Base-by-base conservation (phyloP, 305 asterid genomes). In the Petunia hybrid region DNA sequence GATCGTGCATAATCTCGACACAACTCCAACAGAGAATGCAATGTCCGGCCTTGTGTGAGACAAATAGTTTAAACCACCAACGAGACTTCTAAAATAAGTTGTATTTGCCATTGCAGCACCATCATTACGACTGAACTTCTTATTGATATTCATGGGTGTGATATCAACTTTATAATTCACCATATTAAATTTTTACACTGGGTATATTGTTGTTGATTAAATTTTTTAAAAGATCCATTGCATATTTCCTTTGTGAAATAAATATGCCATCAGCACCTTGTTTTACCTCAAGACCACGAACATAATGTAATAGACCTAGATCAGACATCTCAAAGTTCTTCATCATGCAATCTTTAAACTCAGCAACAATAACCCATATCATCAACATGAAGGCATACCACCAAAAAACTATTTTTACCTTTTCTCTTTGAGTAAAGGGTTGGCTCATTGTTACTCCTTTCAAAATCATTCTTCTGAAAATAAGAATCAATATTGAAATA, bases 61-160 rank as follows among this genome's bases (percentile, higher is more conserved):
- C 35, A 81, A 39, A 31, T 78, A 81, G 41, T 14, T 78, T 13
- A 81, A 61, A 8, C 80, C 80, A 16, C 75, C 65, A 62, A 84
- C 69, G 2, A 81, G n/a, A 16, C 67, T 61, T 63, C 81, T 48
- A 10, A 48, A 78, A n/a, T 6, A 0, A 4, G 56, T 76, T 1
- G 8, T 38, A 46, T 80, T 6, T n/a, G 16, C 82, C 4, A 43
- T 53, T 14, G 43, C 39, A 4, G 36, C 9, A 4, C 77, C 70
- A 79, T 83, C 69, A 13, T 69, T 31, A 10, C 0, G 39, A 12
- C 36, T 45, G 12, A 84, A 60, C 5, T 76, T 84, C 12, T 82
- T 41, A 45, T 71, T 78, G 1, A 56, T 48, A 40, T 48, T 73
- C 63, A 73, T 73, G 1, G 73, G 80, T 1, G 57, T 51, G 1